Evolutionary conservation across 805 yeast species (phyloP).

Genomic region (Lachancea kluyveri): DNA sequence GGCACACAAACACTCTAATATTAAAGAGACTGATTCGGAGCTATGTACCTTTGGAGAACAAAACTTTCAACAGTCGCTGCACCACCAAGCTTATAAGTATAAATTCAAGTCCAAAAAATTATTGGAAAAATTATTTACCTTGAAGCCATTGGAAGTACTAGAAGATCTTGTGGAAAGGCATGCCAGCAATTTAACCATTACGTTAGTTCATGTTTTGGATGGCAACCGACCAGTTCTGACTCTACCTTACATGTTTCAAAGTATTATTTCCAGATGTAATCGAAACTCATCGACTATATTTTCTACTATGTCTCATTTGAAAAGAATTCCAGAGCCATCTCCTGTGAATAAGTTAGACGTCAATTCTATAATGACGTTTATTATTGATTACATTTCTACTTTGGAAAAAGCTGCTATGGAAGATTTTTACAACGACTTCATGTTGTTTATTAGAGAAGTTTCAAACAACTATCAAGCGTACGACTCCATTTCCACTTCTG

Average conservation of each 20-base stretch:
- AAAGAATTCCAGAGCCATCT: constrained; percentile 31
- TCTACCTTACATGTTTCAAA: constrained; percentile 56
- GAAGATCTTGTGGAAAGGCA: constrained; percentile 50
- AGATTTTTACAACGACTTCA: constrained; percentile 63
- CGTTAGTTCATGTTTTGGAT: constrained; percentile 62
- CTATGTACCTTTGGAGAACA: constrained; percentile 2
- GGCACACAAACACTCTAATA: constrained; percentile 20
- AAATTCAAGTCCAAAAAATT: constrained; percentile 64
- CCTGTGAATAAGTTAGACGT: constrained; percentile 42
- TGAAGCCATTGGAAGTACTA: constrained; percentile 69
- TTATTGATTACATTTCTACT: constrained; percentile 55
- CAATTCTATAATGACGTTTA: constrained; percentile 41
- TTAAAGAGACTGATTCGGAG: constrained; percentile 1
- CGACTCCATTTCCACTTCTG: constrained; percentile 43
- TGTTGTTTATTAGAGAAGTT: constrained; percentile 56
- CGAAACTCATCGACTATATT: constrained; percentile 17
- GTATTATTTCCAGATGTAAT: constrained; percentile 24
- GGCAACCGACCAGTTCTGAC: constrained; percentile 76
- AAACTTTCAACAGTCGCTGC: constrained; percentile 31
- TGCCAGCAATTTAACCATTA: constrained; percentile 17
- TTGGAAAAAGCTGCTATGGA: constrained; percentile 72
- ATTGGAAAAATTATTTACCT: constrained; percentile 53
- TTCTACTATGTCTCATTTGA: constrained; percentile 10
- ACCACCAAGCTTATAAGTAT: constrained; percentile 49
- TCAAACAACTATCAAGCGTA: constrained; percentile 41